A percentile compares a stretch with the other conserved stretches of the same genome.
phyloP scores from a whole-genome alignment of 768 basidiomycete genomes.

The Boletus coccyginus region DNA sequence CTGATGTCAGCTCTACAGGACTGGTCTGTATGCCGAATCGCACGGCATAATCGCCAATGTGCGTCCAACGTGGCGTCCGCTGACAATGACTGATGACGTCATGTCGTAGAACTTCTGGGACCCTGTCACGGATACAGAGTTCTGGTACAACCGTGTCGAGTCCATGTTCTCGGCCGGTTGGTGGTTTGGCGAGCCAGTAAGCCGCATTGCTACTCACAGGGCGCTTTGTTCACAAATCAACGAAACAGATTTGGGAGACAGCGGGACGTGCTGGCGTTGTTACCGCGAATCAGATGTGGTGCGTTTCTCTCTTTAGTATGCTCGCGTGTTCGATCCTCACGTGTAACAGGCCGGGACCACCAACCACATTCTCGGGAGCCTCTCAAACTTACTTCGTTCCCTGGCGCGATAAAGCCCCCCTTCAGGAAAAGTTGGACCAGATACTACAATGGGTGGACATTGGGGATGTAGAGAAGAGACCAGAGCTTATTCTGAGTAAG shows the following conservation, averaged over 20 bases:
- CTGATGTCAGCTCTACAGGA: conserved; percentile 48
- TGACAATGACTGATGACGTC: neutral
- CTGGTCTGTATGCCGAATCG: conserved; percentile 84
- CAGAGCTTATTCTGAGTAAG: conserved; percentile 74
- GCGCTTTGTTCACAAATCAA: neutral
- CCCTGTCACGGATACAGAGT: conserved; percentile 56
- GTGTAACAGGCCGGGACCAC: conserved; percentile 73
- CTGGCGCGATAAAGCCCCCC: conserved; percentile 59
- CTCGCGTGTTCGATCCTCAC: neutral
- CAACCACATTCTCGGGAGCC: conserved; percentile 59
- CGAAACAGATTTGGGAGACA: conserved; percentile 83
- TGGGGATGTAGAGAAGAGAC: conserved; percentile 59
- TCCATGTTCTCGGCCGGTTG: conserved; percentile 67
- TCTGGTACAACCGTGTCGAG: conserved; percentile 65
- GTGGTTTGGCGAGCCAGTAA: conserved; percentile 90
- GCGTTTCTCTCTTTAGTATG: conserved; percentile 22
- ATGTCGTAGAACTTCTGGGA: conserved; percentile 79
- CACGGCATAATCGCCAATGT: conserved; percentile 93
- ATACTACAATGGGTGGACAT: conserved; percentile 82
- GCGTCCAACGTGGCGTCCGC: conserved; percentile 15
- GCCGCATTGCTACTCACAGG: conserved; percentile 19
- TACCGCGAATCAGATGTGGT: conserved; percentile 94
- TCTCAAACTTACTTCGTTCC: conserved; percentile 76
- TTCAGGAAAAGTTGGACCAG: conserved; percentile 70
- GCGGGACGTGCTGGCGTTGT: conserved; percentile 67